phyloP scores from a whole-genome alignment of 352 stramenopile genomes.

The Pythium periplocum region DNA sequence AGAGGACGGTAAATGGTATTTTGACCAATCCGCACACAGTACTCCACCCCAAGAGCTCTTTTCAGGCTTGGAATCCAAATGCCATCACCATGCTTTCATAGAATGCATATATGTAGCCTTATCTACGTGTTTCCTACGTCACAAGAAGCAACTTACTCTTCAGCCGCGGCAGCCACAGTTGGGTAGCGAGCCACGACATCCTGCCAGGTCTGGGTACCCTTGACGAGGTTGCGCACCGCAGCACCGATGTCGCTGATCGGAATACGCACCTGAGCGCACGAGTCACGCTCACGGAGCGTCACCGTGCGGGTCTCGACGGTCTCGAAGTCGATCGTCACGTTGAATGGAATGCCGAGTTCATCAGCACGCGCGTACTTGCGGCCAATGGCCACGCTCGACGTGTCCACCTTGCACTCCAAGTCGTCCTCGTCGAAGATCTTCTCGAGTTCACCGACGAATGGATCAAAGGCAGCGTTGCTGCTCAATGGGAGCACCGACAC shows the following conservation, averaged over 20 bases:
- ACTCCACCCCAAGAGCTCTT: too few species aligned
- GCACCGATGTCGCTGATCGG: conserved; percentile 77
- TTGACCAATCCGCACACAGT: neutral
- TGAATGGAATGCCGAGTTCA: conserved; percentile 98
- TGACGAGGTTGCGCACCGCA: conserved; percentile 86
- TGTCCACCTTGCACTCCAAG: conserved; percentile 92
- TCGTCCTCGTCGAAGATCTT: conserved; percentile 50
- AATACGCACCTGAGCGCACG: conserved; percentile 94
- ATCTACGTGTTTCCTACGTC: neutral
- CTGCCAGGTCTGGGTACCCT: conserved; percentile 79
- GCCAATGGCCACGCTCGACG: conserved; percentile 94
- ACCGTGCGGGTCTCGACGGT: conserved; percentile 90
- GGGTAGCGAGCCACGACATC: conserved; percentile 79
- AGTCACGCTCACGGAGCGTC: conserved; percentile 98
- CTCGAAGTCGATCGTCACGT: conserved; percentile 98
- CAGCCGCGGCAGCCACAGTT: conserved; percentile 35
- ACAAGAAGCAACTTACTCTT: conserved; percentile 10
- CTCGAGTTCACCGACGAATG: conserved; percentile 78
- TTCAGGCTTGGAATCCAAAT: neutral
- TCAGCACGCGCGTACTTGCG: conserved; percentile 96
- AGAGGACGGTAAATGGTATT: neutral
- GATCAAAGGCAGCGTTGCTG: conserved; percentile 82
- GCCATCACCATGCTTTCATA: neutral
- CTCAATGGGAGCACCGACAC: conserved; percentile 94
- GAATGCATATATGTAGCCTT: neutral